These are phyloP conservation scores for Aureobasidium zeae DNA, from an alignment of 2,329 filamentous ascomycete genomes.

Conservation along the genomic window DNA sequence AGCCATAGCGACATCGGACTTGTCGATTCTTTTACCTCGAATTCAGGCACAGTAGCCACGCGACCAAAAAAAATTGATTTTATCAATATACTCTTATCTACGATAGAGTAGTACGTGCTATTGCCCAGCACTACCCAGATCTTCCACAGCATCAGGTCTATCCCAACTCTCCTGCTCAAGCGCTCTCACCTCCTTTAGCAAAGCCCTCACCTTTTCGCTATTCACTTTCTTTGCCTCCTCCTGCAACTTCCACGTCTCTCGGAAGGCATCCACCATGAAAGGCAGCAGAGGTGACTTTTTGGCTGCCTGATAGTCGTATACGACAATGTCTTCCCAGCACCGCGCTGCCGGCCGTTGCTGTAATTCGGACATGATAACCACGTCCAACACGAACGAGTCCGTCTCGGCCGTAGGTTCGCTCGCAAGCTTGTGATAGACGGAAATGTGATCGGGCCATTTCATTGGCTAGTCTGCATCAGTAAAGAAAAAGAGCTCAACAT, in stretches of 20 bases:
- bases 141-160: constrained; percentile 57
- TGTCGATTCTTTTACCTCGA: constrained; percentile 2
- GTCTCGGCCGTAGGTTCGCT: constrained; percentile 40
- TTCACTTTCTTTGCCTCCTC: constrained; percentile 48
- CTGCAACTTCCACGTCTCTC: constrained; percentile 51
- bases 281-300: constrained; percentile 49
- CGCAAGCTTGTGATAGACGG: constrained; percentile 70
- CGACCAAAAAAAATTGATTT: not conserved
- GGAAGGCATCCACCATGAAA: constrained; percentile 55
- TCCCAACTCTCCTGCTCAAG: constrained; percentile 72
- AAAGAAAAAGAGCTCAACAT: too few relatives aligned
- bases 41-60: not conserved
- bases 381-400: constrained; percentile 51
- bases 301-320: constrained; percentile 61
- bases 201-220: constrained; percentile 43
- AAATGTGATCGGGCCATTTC: constrained; percentile 72
- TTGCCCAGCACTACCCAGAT: constrained; percentile 12
- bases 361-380: constrained; percentile 63
- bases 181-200: constrained; percentile 49
- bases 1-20: not conserved
- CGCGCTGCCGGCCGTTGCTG: constrained; percentile 64
- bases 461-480: constrained; percentile 51
- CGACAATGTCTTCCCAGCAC: constrained; percentile 66
- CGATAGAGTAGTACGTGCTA: not conserved
- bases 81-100: not conserved